Evolutionary conservation across 768 basidiomycete species (phyloP).

Genomic region (Russula earlei): DNA sequence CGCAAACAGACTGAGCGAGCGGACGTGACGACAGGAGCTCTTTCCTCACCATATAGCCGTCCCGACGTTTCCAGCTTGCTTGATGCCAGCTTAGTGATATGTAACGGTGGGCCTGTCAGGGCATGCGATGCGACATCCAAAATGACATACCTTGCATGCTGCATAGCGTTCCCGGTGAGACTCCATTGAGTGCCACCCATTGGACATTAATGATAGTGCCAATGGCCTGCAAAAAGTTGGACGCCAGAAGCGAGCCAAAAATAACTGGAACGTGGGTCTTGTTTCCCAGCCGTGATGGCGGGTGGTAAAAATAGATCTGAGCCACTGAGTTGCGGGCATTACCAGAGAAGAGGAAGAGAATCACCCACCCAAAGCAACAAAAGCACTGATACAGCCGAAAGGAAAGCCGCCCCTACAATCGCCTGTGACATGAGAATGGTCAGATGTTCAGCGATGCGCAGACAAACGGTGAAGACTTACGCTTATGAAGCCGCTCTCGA

Average conservation of each 20-base stretch:
- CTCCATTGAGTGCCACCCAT: conserved; percentile 26
- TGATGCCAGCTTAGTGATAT: conserved; percentile 26
- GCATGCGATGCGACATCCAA: background rate
- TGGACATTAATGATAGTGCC: conserved; percentile 26
- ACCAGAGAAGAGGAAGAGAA: background rate
- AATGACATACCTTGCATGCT: conserved; percentile 22
- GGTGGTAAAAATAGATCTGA: conserved; percentile 20
- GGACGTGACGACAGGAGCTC: conserved; percentile 14
- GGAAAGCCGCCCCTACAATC: conserved; percentile 22
- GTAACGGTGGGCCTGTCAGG: background rate
- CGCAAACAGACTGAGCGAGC: conserved; percentile 20
- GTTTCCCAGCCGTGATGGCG: conserved; percentile 15
- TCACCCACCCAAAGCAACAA: conserved; percentile 21
- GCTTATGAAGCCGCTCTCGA: conserved; percentile 6
- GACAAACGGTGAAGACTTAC: background rate
- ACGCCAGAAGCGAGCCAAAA: conserved; percentile 26
- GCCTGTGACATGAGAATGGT: conserved; percentile 10
- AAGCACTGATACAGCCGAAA: conserved; percentile 25
- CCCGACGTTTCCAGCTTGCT: conserved; percentile 36
- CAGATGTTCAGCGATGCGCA: background rate
- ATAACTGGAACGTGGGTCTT: conserved; percentile 25
- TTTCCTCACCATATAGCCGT: conserved; percentile 34
- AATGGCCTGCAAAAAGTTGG: conserved; percentile 28
- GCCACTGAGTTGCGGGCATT: background rate
- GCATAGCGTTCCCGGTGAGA: conserved; percentile 23